Conservation (phyloP, 305 asterid species). For the Fraxinus nigra region DNA sequence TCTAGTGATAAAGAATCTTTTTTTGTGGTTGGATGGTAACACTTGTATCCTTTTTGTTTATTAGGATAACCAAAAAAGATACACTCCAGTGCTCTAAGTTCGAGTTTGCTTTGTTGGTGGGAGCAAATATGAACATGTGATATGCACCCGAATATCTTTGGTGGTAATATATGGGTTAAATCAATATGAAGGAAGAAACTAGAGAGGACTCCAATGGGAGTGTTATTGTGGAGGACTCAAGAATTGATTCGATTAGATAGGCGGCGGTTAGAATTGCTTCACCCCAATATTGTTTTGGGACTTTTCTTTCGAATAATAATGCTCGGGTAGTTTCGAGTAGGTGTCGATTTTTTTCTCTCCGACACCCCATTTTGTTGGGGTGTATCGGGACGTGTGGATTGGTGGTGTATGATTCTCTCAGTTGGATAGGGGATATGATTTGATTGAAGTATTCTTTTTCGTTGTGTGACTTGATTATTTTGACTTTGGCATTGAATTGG, state of each 20-base stretch:
- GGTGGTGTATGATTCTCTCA: not conserved
- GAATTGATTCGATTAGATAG: not conserved
- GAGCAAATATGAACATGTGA: too few relatives aligned
- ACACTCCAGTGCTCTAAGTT: not conserved
- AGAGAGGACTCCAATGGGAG: not conserved
- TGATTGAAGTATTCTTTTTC: not conserved
- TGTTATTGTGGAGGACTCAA: not conserved
- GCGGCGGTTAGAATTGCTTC: not conserved
- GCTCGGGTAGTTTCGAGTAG: not conserved
- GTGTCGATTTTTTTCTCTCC: not conserved
- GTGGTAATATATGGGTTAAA: not conserved
- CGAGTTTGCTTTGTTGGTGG: not conserved
- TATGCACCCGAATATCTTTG: not conserved
- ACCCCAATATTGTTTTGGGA: not conserved
- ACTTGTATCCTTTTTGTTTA: not conserved
- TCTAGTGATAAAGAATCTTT: not conserved
- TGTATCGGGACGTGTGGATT: not conserved
- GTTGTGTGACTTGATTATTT: not conserved
- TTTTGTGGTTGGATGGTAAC: not conserved
- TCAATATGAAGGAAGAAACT: not conserved
- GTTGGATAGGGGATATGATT: not conserved
- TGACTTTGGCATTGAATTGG: not conserved
- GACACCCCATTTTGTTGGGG: not conserved
- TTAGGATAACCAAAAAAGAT: not conserved
- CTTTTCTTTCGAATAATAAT: not conserved